Conservation (phyloP, 805 yeast species). For the Starmerella sp. region DNA sequence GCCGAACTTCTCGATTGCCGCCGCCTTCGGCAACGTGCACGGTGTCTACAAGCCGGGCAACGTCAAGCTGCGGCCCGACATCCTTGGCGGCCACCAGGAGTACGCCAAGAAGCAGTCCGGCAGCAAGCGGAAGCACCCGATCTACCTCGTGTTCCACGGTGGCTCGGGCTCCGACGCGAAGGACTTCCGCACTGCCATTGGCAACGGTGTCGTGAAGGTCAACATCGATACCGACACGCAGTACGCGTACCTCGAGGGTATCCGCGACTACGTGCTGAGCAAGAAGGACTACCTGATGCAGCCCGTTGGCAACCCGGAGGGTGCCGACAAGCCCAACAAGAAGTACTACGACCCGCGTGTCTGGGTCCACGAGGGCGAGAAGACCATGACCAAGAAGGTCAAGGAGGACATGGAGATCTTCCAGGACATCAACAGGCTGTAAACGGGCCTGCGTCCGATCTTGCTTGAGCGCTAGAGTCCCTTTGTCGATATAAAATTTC, state of each 20-base stretch:
- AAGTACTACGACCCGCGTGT: slow-evolving; percentile 99
- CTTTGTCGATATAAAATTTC: background rate
- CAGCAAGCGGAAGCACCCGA: slow-evolving; percentile 49
- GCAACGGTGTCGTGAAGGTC: slow-evolving; percentile 94
- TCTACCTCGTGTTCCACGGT: slow-evolving; percentile 99
- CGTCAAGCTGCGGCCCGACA: slow-evolving; percentile 82
- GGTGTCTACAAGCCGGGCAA: slow-evolving; percentile 99
- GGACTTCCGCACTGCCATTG: slow-evolving; percentile 86
- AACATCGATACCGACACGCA: slow-evolving; percentile 99
- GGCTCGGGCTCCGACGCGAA: slow-evolving; percentile 94
- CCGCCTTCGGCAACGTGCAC: slow-evolving; percentile 98
- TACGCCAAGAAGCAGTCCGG: slow-evolving; percentile 64
- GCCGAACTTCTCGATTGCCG: slow-evolving; percentile 98
- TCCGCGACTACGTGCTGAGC: slow-evolving; percentile 90
- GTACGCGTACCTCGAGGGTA: slow-evolving; percentile 92
- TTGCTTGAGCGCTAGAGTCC: background rate
- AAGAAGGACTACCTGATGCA: slow-evolving; percentile 88
- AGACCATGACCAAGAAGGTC: slow-evolving; percentile 87
- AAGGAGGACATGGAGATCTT: slow-evolving; percentile 72
- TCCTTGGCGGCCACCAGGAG: slow-evolving; percentile 90
- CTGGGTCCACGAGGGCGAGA: slow-evolving; percentile 99
- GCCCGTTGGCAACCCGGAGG: slow-evolving; percentile 98
- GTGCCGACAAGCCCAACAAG: slow-evolving; percentile 98
- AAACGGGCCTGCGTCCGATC: slow-evolving; percentile 3
- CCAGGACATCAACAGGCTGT: slow-evolving; percentile 36